These are phyloP conservation scores for Auriculariales sp. DNA, from an alignment of 768 basidiomycete genomes.

Conservation along the genomic window DNA sequence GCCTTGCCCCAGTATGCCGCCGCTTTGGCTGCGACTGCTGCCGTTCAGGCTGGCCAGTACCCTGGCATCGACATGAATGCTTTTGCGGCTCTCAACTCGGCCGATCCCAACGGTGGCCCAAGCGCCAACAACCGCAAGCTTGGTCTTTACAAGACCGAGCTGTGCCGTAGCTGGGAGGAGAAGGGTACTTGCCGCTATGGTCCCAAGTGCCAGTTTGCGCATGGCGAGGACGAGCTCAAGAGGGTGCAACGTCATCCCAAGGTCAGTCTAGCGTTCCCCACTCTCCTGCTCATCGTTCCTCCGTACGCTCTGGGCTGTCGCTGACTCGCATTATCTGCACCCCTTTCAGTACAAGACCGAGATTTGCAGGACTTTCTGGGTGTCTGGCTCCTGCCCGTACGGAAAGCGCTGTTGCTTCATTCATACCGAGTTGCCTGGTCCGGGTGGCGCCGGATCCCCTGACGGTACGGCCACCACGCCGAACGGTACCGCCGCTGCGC, in stretches of 20 bases:
- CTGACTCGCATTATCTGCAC: conserved; percentile 9
- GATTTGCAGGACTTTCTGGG: conserved; percentile 92
- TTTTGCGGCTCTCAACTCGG: neutral
- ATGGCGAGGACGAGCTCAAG: conserved; percentile 79
- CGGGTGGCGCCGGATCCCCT: conserved; percentile 27
- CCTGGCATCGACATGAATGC: neutral
- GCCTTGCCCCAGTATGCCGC: neutral
- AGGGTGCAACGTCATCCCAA: conserved; percentile 80
- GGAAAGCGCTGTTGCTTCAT: conserved; percentile 91
- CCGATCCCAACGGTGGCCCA: conserved; percentile 33
- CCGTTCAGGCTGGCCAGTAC: neutral
- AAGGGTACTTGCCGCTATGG: conserved; percentile 79
- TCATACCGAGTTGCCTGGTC: conserved; percentile 68
- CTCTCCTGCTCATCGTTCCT: conserved; percentile 1
- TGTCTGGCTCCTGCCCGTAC: conserved; percentile 84
- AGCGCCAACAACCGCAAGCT: conserved; percentile 87
- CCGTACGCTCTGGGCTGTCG: no score
- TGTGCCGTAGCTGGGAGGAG: conserved; percentile 88
- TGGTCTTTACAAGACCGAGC: conserved; percentile 80
- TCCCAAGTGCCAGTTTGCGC: conserved; percentile 84
- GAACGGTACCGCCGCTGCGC: conserved; percentile 26
- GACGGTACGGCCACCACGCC: conserved; percentile 30
- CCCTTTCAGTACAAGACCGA: conserved; percentile 73
- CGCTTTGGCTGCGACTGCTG: neutral
- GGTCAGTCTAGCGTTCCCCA: no score